phyloP scores from a whole-genome alignment of 164 flowering plant species.

The Nymphaea thermarum region DNA sequence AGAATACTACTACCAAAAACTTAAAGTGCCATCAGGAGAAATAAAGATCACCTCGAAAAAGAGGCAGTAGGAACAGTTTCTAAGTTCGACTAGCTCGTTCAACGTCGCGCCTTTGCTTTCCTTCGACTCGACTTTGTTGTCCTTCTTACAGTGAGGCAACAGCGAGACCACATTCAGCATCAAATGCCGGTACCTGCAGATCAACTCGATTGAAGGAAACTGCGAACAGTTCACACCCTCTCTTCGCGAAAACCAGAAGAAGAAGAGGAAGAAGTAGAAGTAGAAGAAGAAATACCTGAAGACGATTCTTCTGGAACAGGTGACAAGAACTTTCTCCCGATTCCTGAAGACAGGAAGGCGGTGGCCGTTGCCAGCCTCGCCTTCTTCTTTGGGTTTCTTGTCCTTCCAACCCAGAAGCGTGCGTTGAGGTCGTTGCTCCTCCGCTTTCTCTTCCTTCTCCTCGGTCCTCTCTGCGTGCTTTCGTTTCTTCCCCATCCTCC shows the following conservation, averaged over 20 bases:
- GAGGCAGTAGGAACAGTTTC: slow-evolving; percentile 69
- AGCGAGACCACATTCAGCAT: slow-evolving; percentile 93
- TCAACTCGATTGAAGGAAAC: not conserved
- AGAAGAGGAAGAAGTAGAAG: not conserved
- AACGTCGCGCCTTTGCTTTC: slow-evolving; percentile 64
- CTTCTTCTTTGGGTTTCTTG: slow-evolving; percentile 5
- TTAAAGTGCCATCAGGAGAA: not conserved
- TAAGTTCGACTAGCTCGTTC: slow-evolving; percentile 90
- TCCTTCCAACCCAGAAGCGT: slow-evolving; percentile 89
- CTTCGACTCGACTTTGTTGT: slow-evolving; percentile 81
- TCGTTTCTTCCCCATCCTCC: slow-evolving; percentile 66
- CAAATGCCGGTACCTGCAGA: slow-evolving; percentile 80
- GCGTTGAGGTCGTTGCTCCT: slow-evolving; percentile 55
- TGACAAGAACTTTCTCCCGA: slow-evolving; percentile 82
- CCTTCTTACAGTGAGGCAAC: slow-evolving; percentile 92
- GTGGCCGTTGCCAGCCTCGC: not conserved
- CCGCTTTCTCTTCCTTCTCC: slow-evolving; percentile 27
- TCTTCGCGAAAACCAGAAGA: not conserved
- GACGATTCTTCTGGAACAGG: slow-evolving; percentile 87
- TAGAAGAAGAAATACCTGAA: slow-evolving; percentile 34
- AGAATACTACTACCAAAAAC: no score
- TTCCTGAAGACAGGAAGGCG: slow-evolving; percentile 42
- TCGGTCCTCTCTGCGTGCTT: slow-evolving; percentile 39
- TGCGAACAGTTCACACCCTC: slow-evolving; percentile 1
- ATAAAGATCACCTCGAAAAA: slow-evolving; percentile 67